Evolutionary conservation across 257 asterid species (phyloP).

Genomic region (Nicotiana benthamiana): DNA sequence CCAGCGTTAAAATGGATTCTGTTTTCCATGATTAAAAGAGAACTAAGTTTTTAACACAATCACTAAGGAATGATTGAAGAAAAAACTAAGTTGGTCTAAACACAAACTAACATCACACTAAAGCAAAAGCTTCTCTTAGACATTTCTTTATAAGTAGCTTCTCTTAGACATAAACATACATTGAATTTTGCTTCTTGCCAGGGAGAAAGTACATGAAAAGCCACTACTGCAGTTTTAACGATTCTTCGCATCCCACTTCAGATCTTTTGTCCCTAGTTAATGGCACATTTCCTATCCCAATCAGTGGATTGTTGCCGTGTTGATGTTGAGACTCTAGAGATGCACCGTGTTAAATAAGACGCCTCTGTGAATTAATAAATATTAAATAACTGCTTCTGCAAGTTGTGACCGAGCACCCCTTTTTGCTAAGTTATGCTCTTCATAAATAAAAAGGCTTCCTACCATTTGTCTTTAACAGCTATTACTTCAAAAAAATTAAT

Average conservation of each 20-base stretch:
- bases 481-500: background rate
- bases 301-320: background rate
- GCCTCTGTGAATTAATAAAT: background rate
- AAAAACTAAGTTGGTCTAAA: too few species aligned
- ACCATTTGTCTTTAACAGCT: background rate
- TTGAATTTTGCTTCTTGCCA: background rate
- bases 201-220: background rate
- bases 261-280: background rate
- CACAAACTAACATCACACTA: too few species aligned
- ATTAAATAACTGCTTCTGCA: background rate
- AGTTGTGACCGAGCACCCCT: background rate
- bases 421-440: background rate
- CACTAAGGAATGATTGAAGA: too few species aligned
- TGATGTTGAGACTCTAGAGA: background rate
- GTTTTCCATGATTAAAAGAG: too few species aligned
- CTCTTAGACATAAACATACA: background rate
- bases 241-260: background rate
- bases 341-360: background rate
- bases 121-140: background rate
- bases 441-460: background rate
- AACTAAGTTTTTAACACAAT: too few species aligned
- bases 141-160: background rate
- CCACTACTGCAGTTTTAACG: background rate
- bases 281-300: background rate
- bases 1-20: too few species aligned